phyloP scores from a whole-genome alignment of 2,329 filamentous ascomycete species.

The Fusarium phyllophilum region DNA sequence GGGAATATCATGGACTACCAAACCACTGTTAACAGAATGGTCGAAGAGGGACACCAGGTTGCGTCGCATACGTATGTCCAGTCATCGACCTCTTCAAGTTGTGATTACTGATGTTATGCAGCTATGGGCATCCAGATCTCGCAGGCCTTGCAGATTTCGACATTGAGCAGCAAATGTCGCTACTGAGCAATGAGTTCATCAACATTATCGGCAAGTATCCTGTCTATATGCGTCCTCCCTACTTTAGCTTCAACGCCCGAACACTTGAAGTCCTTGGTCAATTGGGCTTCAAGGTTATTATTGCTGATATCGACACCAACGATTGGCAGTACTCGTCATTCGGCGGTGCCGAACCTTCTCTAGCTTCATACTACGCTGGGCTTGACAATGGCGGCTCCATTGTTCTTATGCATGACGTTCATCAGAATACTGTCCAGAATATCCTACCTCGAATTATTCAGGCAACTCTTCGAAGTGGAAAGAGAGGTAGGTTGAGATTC shows the following conservation, averaged over 20 bases:
- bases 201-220: slow-evolving; percentile 20
- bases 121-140: slow-evolving; percentile 15
- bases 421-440: slow-evolving; percentile 14
- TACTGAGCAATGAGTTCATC: not conserved
- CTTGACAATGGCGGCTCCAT: slow-evolving; percentile 11
- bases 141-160: not conserved
- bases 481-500: not conserved
- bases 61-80: slow-evolving; percentile 11
- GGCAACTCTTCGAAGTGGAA: slow-evolving; percentile 3
- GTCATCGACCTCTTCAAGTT: rapidly evolving
- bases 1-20: slow-evolving; percentile 18
- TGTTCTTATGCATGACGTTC: slow-evolving; percentile 21
- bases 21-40: slow-evolving; percentile 9
- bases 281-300: slow-evolving; percentile 19
- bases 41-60: slow-evolving; percentile 12
- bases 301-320: slow-evolving; percentile 28
- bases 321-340: slow-evolving; percentile 13
- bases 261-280: slow-evolving; percentile 7
- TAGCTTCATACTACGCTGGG: slow-evolving; percentile 2
- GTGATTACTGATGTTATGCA: not conserved
- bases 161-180: slow-evolving; percentile 17
- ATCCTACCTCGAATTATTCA: slow-evolving; percentile 13
- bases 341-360: not conserved
- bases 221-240: slow-evolving; percentile 21
- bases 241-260: slow-evolving; percentile 16